Base-by-base conservation (phyloP, 352 stramenopile genomes). In the Peronospora belbahrii region DNA sequence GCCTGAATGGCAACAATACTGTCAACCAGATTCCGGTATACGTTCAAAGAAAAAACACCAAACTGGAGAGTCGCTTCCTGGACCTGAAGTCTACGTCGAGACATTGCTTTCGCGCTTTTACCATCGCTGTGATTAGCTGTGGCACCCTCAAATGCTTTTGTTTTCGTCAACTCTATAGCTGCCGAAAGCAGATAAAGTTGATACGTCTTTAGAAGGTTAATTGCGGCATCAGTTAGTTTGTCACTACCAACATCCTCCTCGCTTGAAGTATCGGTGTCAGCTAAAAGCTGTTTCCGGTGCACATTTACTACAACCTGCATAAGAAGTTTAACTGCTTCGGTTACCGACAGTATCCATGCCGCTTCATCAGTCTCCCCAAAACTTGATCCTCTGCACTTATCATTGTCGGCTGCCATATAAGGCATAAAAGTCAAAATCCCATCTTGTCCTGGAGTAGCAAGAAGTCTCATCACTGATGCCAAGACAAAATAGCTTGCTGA, bases 101-200 rank as follows among this genome's bases (percentile, higher is more conserved):
- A 8, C 14, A 47, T 24, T 27, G 20, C 30, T 52, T 30, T 44
- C 23, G 39, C 9, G 6, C 68, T 20, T 8, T 51, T 56, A 2
- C 27, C 18, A 33, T 59, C 32, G 36, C 31, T 42, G 24, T 19
- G 23, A 11, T 33, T 48, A 6, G 15, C 9, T 6, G 48, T 30
- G n/a, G 39, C 34, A 2, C 42, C 37, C 7, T 59, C 48, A 9
- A 34, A 25, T 13, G 31, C 28, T 33, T 59, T 67, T 19, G 53
- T 71, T 10, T 81, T 81, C 1, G 74, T 88, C 18, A 85, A 39
- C 15, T 84, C 71, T 0, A 90, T 55, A 28, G 73, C 82, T 67
- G 88, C 73, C 27, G 82, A 74, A 10, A 93, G 60, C 9, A 93
- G 23, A 53, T 77, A 83, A 1, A 89, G 39, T 41, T 93, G 82